These are phyloP conservation scores for Chlamydomonas sp. DNA, from an alignment of 139 green algal genomes.

Conservation along the genomic window DNA sequence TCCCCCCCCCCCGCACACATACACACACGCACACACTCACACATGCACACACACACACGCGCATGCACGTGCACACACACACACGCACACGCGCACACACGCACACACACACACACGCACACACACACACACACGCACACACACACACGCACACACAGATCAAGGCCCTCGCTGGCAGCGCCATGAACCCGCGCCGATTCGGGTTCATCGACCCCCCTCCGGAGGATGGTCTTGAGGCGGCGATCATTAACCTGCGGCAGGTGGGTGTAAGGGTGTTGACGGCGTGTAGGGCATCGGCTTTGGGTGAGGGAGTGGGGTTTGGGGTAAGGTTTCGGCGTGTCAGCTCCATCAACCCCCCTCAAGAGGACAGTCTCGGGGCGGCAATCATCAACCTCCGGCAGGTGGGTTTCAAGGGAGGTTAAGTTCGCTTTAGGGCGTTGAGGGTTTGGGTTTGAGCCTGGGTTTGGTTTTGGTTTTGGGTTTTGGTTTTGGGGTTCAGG, in stretches of 20 bases:
- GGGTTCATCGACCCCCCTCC: conserved; percentile 42
- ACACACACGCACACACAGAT: no score
- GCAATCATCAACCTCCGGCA: conserved; percentile 34
- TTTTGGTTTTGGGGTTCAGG: no score
- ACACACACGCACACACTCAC: no score
- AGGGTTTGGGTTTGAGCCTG: no score
- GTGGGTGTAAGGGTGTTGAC: conserved; percentile 1
- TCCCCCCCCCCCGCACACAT: no score
- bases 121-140: conserved; percentile 2
- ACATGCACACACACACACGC: no score
- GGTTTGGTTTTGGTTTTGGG: no score
- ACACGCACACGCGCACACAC: no score
- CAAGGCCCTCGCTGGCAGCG: conserved; percentile 31
- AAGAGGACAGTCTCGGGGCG: conserved; percentile 28
- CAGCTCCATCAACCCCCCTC: conserved; percentile 39
- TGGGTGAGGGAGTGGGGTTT: no score
- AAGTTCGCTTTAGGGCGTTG: no score
- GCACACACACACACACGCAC: neutral
- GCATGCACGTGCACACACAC: no score
- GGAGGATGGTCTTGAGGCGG: conserved; percentile 28
- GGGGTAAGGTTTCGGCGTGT: no score
- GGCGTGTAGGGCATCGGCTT: neutral
- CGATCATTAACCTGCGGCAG: conserved; percentile 35
- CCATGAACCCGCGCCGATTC: conserved; percentile 32
- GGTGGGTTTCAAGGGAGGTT: conserved; percentile 7